Evolutionary conservation across 2,329 filamentous ascomycete genomes (phyloP), one percentile per base, ranked within the genome.

Genomic region (Botryotinia convoluta): DNA sequence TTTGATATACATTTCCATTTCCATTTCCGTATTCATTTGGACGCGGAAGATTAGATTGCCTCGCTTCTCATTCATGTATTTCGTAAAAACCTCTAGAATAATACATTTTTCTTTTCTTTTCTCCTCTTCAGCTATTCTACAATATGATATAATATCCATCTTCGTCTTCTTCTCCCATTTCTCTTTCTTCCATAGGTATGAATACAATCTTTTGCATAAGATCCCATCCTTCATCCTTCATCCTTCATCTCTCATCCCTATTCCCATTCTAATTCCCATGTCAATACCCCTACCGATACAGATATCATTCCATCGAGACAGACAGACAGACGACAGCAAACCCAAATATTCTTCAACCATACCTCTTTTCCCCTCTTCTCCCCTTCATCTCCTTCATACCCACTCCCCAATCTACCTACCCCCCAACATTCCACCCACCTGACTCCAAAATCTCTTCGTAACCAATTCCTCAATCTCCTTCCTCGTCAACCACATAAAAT

Each of bases 401-500:
- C 44, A 45, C 18, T 45, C 44, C 35, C 44, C 7, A 45, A 45
- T 22, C 44, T 79, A 97, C 84, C 93, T 87, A 78, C 93, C 90
- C 35, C 90, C 88, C 84, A 98, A 87, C 91, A 97, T 96, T 81
- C 95, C 93, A 84, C 88, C 90, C 76, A 98, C 88, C 73, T 87
- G 87, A 75, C 84, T 87, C 86, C 90, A 97, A 84, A 97, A 97
- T 73, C 88, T 85, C 6, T 83, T 82, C 42, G 87, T 83, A 62
- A 98, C 87, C 76, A 87, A 85, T 78, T 89, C 85, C 82, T 91
- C 82, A 72, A 98, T 87, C 87, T 99, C 96, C 75, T 97, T 93
- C 83, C 92, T 95, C 37, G 93, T 92, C 79, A 98, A 83, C 96
- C 96, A 99, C 84, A 93, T 90, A 85, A 96, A 99, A 82, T 98